Evolutionary conservation across 164 flowering plant genomes (phyloP).

Genomic region (Platanus orientalis): DNA sequence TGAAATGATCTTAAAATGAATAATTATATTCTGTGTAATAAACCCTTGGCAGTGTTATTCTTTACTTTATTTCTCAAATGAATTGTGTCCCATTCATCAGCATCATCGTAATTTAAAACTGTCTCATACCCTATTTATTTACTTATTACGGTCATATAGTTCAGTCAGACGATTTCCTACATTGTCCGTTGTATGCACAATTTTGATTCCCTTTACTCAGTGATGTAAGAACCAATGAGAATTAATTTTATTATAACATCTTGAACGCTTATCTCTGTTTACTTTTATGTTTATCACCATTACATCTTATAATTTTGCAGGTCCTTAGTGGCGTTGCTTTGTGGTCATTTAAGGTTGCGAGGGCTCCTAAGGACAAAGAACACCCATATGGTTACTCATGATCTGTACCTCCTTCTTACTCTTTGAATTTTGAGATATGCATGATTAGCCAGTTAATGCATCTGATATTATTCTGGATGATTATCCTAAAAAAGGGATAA

Average conservation of each 20-base stretch:
- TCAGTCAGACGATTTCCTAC: too few species aligned
- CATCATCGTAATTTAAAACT: too few species aligned
- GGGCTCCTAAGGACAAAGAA: conserved; percentile 91
- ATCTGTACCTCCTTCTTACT: conserved; percentile 46
- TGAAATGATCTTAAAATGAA: too few species aligned
- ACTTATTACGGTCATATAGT: too few species aligned
- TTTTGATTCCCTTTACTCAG: not conserved
- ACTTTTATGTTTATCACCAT: not conserved
- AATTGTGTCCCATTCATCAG: too few species aligned
- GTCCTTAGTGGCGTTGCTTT: conserved; percentile 90
- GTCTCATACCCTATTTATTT: not conserved
- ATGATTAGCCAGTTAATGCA: conserved; percentile 9
- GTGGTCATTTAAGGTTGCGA: conserved; percentile 74
- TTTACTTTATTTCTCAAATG: too few species aligned
- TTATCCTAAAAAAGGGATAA: not conserved
- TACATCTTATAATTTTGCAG: conserved; percentile 35
- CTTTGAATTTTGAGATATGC: conserved; percentile 20
- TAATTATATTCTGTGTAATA: too few species aligned
- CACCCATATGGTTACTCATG: conserved; percentile 95
- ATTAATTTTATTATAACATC: not conserved
- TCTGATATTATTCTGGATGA: not conserved
- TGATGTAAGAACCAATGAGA: not conserved
- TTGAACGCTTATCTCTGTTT: not conserved
- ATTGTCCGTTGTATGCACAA: not conserved
- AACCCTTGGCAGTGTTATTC: too few species aligned